Base-by-base conservation (phyloP, 208 protist genomes). In the Leishmania amazonensis region DNA sequence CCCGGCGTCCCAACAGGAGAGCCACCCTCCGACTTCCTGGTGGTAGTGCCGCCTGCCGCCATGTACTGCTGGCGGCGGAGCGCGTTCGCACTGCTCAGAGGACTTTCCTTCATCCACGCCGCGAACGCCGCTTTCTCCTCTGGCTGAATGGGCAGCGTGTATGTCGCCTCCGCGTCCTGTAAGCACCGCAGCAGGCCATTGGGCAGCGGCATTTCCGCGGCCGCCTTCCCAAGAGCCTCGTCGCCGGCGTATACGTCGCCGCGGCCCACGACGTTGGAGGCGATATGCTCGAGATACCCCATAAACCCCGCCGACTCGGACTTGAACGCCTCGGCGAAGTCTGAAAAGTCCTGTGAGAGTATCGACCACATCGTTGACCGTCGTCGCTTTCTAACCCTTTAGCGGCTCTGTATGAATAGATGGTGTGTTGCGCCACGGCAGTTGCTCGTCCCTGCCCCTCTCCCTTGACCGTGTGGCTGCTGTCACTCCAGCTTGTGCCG, bases 221-320 rank as follows among this genome's bases (percentile, higher is more conserved):
- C 86, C 4, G 74, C 51, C 74, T 91, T 77, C 0, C 81, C 80
- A 21, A 91, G 84, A 31, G 85, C 81, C 82, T 96, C 91, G 67
- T 95, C 93, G 1, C 91, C 93, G 40, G 91, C 91, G 72, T 93
- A 89, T 60, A 89, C 54, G 49, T 80, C 83, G n/a, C 82, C 78
- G 9, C 83, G 58, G 42, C 90, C 93, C 3, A 93, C 87, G n/a
- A 94, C 88, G n/a, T 95, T 90, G 9, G 84, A 81, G 1, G 91
- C 88, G 40, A 96, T 83, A 9, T 88, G 78, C 15, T 83, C 84
- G 1, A 96, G 65, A 6, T 89, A 84, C 49, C 87, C 84, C 38
- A 94, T 85, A 42, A 95, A 83, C 72, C 79, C 85, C 28, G 79
- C 83, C 6, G 93, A 94, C 84, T 96, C 91, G 17, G 84, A 86